These are phyloP conservation scores for Rhizophagus clarus DNA, from an alignment of 192 early-diverging fungal species.

Conservation along the genomic window DNA sequence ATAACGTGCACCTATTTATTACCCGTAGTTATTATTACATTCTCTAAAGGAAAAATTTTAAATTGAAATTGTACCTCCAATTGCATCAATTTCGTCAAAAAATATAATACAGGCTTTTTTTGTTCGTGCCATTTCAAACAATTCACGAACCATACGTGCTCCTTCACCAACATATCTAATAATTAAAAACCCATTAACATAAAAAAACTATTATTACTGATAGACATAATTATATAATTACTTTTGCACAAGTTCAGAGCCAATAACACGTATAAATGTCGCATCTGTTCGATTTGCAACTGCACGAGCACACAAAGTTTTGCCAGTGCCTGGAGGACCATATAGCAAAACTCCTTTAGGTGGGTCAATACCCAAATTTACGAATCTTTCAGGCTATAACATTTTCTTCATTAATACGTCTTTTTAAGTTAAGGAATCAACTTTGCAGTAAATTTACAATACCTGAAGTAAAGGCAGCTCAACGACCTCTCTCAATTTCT, in stretches of 20 bases:
- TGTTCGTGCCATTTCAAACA: constrained; percentile 99
- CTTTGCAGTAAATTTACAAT: neutral
- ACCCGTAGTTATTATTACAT: neutral
- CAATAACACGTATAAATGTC: constrained; percentile 99
- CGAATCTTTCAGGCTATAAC: constrained; percentile 89
- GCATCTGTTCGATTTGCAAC: constrained; percentile 99
- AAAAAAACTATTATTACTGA: neutral
- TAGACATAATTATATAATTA: constrained; percentile 29
- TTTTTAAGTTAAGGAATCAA: neutral
- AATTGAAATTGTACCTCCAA: constrained; percentile 58
- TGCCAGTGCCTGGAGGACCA: constrained; percentile 95
- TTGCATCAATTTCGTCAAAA: constrained; percentile 99
- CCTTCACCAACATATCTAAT: constrained; percentile 94
- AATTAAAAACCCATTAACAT: neutral
- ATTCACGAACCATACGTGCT: constrained; percentile 97
- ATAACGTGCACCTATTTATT: constrained; percentile 76
- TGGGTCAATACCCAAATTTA: constrained; percentile 98
- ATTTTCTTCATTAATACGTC: neutral
- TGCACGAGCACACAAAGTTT: constrained; percentile 96
- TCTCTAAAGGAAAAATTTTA: neutral
- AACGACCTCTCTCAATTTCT: constrained; percentile 98
- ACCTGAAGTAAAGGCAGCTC: constrained; percentile 91
- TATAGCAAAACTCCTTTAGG: constrained; percentile 99
- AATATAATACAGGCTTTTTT: constrained; percentile 99
- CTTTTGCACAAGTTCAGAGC: constrained; percentile 98